Evolutionary conservation across 306 rosid genomes (phyloP).

Genomic region (Sindora glabra): DNA sequence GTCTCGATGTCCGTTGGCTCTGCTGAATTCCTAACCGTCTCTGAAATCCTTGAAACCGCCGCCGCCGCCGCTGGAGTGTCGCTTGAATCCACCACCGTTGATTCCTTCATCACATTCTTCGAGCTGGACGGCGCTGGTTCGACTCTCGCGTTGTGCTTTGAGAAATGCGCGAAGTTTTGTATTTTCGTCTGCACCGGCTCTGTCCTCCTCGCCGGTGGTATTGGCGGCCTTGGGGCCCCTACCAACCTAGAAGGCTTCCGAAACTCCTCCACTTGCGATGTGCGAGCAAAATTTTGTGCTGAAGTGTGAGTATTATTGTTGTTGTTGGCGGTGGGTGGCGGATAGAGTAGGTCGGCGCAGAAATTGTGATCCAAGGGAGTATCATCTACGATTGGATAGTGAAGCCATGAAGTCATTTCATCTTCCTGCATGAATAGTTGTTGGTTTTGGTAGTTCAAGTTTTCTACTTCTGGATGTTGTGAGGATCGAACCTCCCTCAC

Average conservation of each 20-base stretch:
- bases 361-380: conserved; percentile 41
- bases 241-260: not conserved
- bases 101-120: conserved; percentile 26
- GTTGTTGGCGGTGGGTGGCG: not conserved
- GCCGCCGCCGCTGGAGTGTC: conserved; percentile 27
- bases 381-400: conserved; percentile 56
- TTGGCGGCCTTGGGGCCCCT: conserved; percentile 34
- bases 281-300: conserved; percentile 10
- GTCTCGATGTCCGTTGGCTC: conserved; percentile 10
- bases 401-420: conserved; percentile 72
- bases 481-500: conserved; percentile 24
- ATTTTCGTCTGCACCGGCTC: conserved; percentile 16
- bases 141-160: conserved; percentile 15
- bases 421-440: conserved; percentile 70
- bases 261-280: conserved; percentile 16
- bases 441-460: conserved; percentile 14
- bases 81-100: conserved; percentile 51
- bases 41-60: conserved; percentile 9
- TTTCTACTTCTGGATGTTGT: conserved; percentile 9
- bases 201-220: conserved; percentile 22
- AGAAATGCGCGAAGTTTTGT: conserved; percentile 32
- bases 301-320: not conserved
- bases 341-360: conserved; percentile 38
- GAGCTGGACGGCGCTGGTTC: conserved; percentile 29
- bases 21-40: conserved; percentile 14